Percentiles rank a stretch among this genome's conserved stretches.
Conservation (phyloP, 345 rosid species). For the Firmiana major region DNA sequence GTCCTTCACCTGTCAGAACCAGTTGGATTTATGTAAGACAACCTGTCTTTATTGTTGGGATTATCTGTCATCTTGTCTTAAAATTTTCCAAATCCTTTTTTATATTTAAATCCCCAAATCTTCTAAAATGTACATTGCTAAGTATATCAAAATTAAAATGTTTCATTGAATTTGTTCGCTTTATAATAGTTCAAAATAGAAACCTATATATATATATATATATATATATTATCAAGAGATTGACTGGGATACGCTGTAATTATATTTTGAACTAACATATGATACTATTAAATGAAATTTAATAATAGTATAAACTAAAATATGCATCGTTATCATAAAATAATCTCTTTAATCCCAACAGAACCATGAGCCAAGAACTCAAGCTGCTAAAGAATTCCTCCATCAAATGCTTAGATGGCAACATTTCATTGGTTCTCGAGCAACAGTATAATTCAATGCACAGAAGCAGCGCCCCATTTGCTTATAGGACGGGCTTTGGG, state of each 20-base stretch:
- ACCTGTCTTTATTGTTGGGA: slow-evolving; percentile 1
- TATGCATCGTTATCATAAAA: not conserved
- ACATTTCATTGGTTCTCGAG: not conserved
- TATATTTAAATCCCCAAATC: not conserved
- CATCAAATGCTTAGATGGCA: not conserved
- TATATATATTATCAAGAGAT: not conserved
- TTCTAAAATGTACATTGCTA: not conserved
- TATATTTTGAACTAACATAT: not conserved
- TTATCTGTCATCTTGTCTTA: slow-evolving; percentile 18
- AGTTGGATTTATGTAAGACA: slow-evolving; percentile 25
- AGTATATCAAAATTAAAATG: not conserved
- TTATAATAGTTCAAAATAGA: not conserved
- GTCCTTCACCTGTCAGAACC: slow-evolving; percentile 10
- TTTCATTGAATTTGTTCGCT: not conserved
- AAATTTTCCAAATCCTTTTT: not conserved
- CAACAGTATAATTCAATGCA: not conserved
- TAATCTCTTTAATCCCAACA: not conserved
- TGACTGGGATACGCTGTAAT: not conserved
- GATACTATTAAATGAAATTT: not conserved
- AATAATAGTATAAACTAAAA: too few relatives aligned
- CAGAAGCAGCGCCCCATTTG: not conserved
- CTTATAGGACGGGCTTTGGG: not conserved
- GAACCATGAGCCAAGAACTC: not conserved
- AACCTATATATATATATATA: not conserved
- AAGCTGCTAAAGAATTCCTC: not conserved